A percentile compares a stretch with the other conserved stretches of the same genome.
Conservation (phyloP, 129 eudicot species). For the Centaurea solstitialis region DNA sequence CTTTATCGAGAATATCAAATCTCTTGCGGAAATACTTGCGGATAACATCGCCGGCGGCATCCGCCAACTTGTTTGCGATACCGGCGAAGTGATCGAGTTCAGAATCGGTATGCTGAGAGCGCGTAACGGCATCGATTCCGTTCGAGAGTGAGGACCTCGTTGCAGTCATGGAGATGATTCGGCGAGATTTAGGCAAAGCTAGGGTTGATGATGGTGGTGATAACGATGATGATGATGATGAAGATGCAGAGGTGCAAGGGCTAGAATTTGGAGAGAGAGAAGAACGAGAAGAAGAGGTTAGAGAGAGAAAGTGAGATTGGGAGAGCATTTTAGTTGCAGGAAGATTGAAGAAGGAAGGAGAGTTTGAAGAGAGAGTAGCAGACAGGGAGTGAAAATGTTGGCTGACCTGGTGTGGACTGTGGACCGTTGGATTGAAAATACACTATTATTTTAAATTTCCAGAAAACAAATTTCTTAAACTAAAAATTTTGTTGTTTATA, state of each 20-base stretch:
- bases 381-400: slow-evolving; percentile 17
- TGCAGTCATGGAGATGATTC: slow-evolving; percentile 29
- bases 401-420: too few relatives aligned
- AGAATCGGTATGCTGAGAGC: slow-evolving; percentile 15
- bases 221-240: slow-evolving; percentile 1
- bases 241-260: background rate
- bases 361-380: slow-evolving; percentile 22
- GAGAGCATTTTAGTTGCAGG: slow-evolving; percentile 58
- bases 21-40: slow-evolving; percentile 87
- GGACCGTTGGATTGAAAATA: too few relatives aligned
- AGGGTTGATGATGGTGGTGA: slow-evolving; percentile 34
- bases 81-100: slow-evolving; percentile 66
- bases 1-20: slow-evolving; percentile 77
- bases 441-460: too few relatives aligned
- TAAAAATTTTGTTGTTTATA: too few relatives aligned
- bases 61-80: slow-evolving; percentile 66
- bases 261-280: slow-evolving; percentile 26
- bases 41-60: slow-evolving; percentile 91
- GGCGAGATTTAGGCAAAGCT: slow-evolving; percentile 18
- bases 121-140: slow-evolving; percentile 11
- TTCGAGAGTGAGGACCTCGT: slow-evolving; percentile 27
- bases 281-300: slow-evolving; percentile 19
- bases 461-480: too few relatives aligned
- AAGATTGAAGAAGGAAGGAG: slow-evolving; percentile 25
- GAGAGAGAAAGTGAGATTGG: slow-evolving; percentile 46